A percentile compares a stretch with the other conserved stretches of the same genome.
Evolutionary conservation across 768 basidiomycete genomes (phyloP).

Genomic region (Kondoa malvinella): DNA sequence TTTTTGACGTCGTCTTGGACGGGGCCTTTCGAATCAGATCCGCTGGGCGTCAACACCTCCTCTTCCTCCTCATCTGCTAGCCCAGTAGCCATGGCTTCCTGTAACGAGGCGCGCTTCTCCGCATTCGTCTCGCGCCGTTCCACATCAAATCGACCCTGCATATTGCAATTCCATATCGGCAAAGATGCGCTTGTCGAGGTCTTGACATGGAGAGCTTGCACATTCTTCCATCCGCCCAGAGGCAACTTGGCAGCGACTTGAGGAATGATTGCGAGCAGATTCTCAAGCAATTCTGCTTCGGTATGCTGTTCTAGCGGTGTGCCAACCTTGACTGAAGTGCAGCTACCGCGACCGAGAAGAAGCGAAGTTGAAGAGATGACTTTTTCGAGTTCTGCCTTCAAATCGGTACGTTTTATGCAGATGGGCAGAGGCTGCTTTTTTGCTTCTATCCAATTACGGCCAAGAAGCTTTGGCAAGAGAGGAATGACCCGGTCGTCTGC

Average conservation of each 20-base stretch:
- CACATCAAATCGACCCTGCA: neutral
- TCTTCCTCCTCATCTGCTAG: too few relatives aligned
- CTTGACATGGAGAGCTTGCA: constrained; percentile 77
- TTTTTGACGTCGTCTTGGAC: too few relatives aligned
- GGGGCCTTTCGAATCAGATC: too few relatives aligned
- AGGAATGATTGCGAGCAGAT: constrained; percentile 63
- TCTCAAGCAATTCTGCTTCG: constrained; percentile 55
- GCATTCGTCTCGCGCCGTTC: neutral
- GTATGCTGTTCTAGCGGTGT: constrained; percentile 45
- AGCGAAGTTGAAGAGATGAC: constrained; percentile 89
- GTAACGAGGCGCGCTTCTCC: neutral
- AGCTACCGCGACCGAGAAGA: constrained; percentile 85
- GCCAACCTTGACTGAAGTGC: constrained; percentile 78
- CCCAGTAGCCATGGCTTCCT: too few relatives aligned
- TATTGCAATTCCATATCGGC: constrained; percentile 46
- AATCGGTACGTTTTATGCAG: constrained; percentile 65
- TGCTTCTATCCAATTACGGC: constrained; percentile 77
- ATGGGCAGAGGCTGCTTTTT: constrained; percentile 98
- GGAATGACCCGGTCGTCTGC: constrained; percentile 80
- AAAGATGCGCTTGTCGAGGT: constrained; percentile 64
- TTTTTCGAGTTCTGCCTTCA: constrained; percentile 79
- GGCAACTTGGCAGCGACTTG: constrained; percentile 49
- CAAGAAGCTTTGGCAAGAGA: constrained; percentile 69
- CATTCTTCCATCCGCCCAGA: constrained; percentile 71
- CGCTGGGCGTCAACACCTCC: too few relatives aligned